Evolutionary conservation across 75 land plant genomes (phyloP), one percentile per base, ranked within the genome.

Genomic region (Pinus taeda): DNA sequence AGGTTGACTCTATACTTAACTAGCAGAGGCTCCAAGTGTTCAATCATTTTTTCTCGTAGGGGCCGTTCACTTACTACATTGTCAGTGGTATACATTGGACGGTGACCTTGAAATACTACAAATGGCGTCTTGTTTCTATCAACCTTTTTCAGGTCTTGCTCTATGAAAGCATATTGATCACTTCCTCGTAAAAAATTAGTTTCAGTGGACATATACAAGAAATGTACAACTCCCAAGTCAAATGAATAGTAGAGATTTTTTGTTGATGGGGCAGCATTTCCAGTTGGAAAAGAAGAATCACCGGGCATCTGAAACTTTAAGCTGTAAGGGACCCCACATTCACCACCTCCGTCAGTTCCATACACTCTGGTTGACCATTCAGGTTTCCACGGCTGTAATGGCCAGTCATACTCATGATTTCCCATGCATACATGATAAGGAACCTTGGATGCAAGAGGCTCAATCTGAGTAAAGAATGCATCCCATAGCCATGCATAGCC

Each of bases 401-500:
- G 85, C 85, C 85, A 84, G 74, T 84, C 70, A 62, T 84, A 84
- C 60, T 81, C 84, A 80, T 74, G 67, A 72, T 62, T 74, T 7
- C 84, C 83, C 20, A 82, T 73, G 89, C 96, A 91, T 5, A 95
- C 98, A 85, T 88, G 95, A 58, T 90, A 95, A 12, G 96, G 87
- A 12, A 88, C 84, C 22, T 67, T 77, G 15, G 96, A 93, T 15
- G 98, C 90, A 60, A 95, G 78, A n/a, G 98, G 96, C 75, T 95
- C 93, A 59, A 95, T 87, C 74, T 83, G 92, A 57, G 74, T 74
- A 80, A 95, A 95, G 74, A 91, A 95, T 11, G 82, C 79, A 71
- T 95, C 98, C 98, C 98, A 95, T 21, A 95, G 24, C 98, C 98
- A 95, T 8, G 96, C 63, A 78, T 89, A 93, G 20, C 98, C 98